Conservation (phyloP, 352 stramenopile genomes). For the Globisporangium irregulare region DNA sequence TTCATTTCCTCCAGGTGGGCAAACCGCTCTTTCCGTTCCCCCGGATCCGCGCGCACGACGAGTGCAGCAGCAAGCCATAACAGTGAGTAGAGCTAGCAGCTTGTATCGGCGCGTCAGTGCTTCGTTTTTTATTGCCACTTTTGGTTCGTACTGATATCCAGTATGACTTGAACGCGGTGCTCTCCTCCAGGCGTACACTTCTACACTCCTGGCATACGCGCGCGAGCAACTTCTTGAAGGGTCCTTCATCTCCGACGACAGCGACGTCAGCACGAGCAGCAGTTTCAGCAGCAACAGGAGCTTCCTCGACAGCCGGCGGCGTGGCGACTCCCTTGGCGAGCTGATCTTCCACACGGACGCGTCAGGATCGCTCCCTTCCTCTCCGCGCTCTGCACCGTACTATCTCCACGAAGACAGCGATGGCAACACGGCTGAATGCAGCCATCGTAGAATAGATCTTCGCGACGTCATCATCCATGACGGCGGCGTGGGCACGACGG, state of each 20-base stretch:
- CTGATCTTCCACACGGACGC: neutral
- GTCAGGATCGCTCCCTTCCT: neutral
- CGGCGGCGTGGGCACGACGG: neutral
- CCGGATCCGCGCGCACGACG: slow-evolving; percentile 25
- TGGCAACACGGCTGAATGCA: neutral
- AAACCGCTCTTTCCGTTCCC: slow-evolving; percentile 27
- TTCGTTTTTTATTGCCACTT: neutral
- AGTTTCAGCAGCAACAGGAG: slow-evolving; percentile 10
- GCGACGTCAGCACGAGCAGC: neutral
- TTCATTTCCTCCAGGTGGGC: slow-evolving; percentile 13
- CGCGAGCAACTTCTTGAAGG: slow-evolving; percentile 32
- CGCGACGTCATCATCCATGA: slow-evolving; percentile 1
- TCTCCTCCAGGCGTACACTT: slow-evolving; percentile 28
- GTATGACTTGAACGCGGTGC: neutral
- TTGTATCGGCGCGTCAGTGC: neutral
- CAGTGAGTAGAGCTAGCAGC: slow-evolving; percentile 1
- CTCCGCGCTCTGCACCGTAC: slow-evolving; percentile 6
- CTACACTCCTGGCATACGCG: slow-evolving; percentile 28
- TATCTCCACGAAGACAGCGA: slow-evolving; percentile 3
- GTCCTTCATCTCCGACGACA: slow-evolving; percentile 13
- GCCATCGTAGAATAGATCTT: neutral
- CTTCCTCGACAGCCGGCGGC: neutral
- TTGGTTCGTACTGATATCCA: neutral
- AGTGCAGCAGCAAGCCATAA: slow-evolving; percentile 21
- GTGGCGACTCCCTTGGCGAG: slow-evolving; percentile 3